A percentile compares a stretch with the other conserved stretches of the same genome.
phyloP scores from a whole-genome alignment of 768 basidiomycete species.

The Tricholomella constricta region DNA sequence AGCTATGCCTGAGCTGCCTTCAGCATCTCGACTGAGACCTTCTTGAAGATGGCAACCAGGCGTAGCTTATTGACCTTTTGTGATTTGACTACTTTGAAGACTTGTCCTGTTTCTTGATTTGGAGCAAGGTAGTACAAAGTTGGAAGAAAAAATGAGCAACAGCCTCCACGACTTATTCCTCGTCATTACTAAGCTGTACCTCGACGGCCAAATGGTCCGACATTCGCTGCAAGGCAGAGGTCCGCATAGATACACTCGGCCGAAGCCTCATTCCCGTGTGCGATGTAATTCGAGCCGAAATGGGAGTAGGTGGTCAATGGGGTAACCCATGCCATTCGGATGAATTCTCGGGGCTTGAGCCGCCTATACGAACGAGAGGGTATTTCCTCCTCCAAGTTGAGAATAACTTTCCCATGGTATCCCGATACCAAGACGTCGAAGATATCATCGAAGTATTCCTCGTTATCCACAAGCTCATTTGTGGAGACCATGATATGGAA shows the following conservation, averaged over 20 bases:
- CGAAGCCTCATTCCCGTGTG: constrained; percentile 5
- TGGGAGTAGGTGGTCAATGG: constrained; percentile 2
- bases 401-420: not conserved
- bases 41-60: not conserved
- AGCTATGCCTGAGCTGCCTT: too few species aligned
- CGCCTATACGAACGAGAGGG: too few species aligned
- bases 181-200: too few species aligned
- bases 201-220: not conserved
- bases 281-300: not conserved
- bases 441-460: not conserved
- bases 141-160: too few species aligned
- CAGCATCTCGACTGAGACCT: too few species aligned
- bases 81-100: constrained; percentile 80
- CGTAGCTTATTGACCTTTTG: constrained; percentile 89
- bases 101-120: constrained; percentile 84
- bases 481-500: not conserved
- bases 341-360: not conserved
- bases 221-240: constrained; percentile 3
- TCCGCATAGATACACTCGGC: constrained; percentile 5
- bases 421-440: not conserved
- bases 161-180: too few species aligned
- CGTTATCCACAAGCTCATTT: not conserved
- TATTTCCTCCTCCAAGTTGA: not conserved
- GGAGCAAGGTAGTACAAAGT: too few species aligned
- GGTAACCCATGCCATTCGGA: constrained; percentile 6